Evolutionary conservation across 2,329 filamentous ascomycete species (phyloP), one percentile per base, ranked within the genome.

Genomic region (Trichophyton rubrum): DNA sequence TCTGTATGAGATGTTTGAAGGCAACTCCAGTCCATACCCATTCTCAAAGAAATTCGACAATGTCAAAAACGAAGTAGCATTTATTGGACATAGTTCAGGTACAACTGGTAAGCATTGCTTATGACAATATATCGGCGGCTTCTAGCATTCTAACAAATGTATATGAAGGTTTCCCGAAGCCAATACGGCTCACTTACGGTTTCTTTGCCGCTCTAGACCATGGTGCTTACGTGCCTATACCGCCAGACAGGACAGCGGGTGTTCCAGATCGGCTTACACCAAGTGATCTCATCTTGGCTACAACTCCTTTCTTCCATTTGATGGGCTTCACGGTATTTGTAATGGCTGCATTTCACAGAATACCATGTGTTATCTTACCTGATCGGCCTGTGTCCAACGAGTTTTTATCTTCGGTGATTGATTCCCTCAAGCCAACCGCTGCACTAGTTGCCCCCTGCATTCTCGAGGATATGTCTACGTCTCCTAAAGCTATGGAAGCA

Each of bases 221-320:
- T n/a, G 63, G 53, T 27, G 61, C 61, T 7, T 27, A 58, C 43
- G 55, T 67, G 2, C 40, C 59, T 30, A 51, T 51, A 40, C 68
- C 68, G 0, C 49, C 61, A 53, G 66, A 63, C 15, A 65, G 67
- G 30, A 27, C 53, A 15, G 58, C 61, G 4, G 40, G 56, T 27
- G n/a, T 61, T 58, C 51, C 24, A 33, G 13, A 64, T 63, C 56
- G 62, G 57, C 30, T 58, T 62, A 27, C 61, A 15, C 3, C 53
- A 56, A 20, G 33, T 62, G 64, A 67, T 13, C 58, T 67, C 0
- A 47, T 66, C 9, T 56, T 70, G 9, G 40, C 59, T 0, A 64
- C 65, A 17, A 62, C 67, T 3, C 69, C 68, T 5, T 66, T 67
- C 15, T 70, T 71, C 51, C 68, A 70, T 58, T 55, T 69, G 24